phyloP scores from a whole-genome alignment of 1,139 yeast species.

The Magnusiomyces clavatus region DNA sequence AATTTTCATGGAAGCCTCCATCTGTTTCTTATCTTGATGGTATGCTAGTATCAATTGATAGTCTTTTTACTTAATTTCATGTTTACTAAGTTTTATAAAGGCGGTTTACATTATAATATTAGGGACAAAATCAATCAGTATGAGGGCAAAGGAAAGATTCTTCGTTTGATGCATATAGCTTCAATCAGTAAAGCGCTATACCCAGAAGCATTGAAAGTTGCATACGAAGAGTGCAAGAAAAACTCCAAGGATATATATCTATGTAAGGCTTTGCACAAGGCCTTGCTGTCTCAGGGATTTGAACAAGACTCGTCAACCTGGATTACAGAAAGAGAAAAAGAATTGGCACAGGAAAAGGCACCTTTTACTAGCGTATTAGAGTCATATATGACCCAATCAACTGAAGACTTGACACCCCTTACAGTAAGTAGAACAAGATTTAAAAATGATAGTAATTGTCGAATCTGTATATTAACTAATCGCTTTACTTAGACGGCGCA shows the following conservation, averaged over 20 bases:
- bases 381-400: too few relatives aligned
- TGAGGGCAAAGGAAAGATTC: slow-evolving; percentile 11
- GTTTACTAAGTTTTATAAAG: slow-evolving; percentile 1
- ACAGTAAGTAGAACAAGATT: too few relatives aligned
- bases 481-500: neutral
- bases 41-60: neutral
- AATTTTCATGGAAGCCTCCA: slow-evolving; percentile 1
- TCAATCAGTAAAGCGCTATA: slow-evolving; percentile 1
- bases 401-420: too few relatives aligned
- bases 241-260: neutral
- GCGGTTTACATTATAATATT: slow-evolving; percentile 6
- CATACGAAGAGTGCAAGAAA: neutral
- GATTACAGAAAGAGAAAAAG: slow-evolving; percentile 2
- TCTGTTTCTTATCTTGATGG: neutral
- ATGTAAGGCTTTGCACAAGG: neutral
- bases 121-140: slow-evolving; percentile 3
- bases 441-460: neutral
- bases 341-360: neutral
- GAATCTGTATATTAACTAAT: neutral
- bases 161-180: slow-evolving; percentile 9
- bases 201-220: neutral
- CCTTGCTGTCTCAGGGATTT: neutral
- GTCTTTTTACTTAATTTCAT: neutral
- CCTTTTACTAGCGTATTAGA: too few relatives aligned
- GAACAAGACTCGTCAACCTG: neutral